Base-by-base conservation (phyloP, 1,284 basidiomycete genomes). In the Binderoboletus segoi region DNA sequence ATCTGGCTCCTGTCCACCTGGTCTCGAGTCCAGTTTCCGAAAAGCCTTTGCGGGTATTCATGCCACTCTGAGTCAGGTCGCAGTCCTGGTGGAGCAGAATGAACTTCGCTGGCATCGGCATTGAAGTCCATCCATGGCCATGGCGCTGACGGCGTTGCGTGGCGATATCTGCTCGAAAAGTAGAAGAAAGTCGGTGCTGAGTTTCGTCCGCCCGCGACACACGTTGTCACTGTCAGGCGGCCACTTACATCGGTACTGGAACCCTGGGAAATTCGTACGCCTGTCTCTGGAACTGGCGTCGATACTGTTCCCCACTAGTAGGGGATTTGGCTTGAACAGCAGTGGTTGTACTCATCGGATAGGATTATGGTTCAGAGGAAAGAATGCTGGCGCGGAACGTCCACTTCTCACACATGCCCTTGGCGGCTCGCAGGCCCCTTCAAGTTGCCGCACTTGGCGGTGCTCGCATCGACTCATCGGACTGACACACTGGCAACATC, bases 1-100 rank as follows among this genome's bases (percentile, higher is more conserved):
- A 79, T 67, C 41, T 68, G 70, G 57, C 80, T 81, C 49, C 73
- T 71, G 43, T 59, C 45, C 26, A 81, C 75, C 62, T 81, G 80
- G 1, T 61, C 61, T 11, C 42, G 53, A 2, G 78, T 80, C 82
- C 82, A 82, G 60, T 82, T 83, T 21, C 72, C 73, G 58, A 81
- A 83, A 4, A 72, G 67, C 13, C 72, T 76, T 54, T 79, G 75
- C 12, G 82, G 82, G 55, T 82, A 83, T 1, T 50, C 52, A 1
- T 7, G 37, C 72, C 71, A 75, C 40, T 56, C 35, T 15, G 44
- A 20, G 35, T 45, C 33, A 3, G 23, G 16, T 8, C 33, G 23
- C 4, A 26, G 24, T 28, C n/a, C 48, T n/a, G 42, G 48, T 44
- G 32, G 30, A 38, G 51, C 6, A 0, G 41, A 38, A 8, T 23